Conservation (phyloP, 176 grass and related monocot species). For the Raddia guianensis region DNA sequence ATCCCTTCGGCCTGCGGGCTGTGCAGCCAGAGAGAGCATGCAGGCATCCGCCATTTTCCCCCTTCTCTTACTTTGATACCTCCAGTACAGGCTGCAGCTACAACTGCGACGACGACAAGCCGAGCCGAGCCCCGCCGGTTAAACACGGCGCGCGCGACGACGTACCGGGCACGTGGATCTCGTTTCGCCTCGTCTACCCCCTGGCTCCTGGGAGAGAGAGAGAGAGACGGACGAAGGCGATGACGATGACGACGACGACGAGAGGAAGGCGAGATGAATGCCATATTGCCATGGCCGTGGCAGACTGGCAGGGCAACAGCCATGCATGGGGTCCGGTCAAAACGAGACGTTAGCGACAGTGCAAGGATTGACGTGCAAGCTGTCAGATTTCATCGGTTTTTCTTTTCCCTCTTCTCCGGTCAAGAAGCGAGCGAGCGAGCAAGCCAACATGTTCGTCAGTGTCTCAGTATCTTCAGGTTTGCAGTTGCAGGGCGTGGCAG, state of each 20-base stretch:
- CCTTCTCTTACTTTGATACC: too few species aligned
- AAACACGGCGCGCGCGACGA: not conserved
- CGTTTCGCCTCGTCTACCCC: not conserved
- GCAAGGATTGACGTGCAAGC: not conserved
- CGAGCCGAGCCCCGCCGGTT: not conserved
- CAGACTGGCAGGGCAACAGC: too few species aligned
- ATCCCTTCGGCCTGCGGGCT: too few species aligned
- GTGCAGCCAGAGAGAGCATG: too few species aligned
- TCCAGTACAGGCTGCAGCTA: not conserved
- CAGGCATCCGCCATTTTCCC: too few species aligned
- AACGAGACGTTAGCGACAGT: not conserved
- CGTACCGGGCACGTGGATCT: not conserved
- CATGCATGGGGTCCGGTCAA: not conserved
- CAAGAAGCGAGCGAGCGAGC: not conserved
- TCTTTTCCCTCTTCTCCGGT: not conserved
- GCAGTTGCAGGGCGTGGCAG: not conserved
- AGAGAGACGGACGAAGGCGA: not conserved
- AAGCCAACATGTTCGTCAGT: not conserved
- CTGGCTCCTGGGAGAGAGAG: not conserved
- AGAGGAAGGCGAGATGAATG: too few species aligned
- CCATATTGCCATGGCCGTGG: too few species aligned
- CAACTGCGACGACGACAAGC: not conserved
- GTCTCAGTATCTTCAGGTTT: not conserved
- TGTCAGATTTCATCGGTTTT: not conserved
- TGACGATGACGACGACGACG: not conserved